These are phyloP conservation scores for Nectriaceae sp. DNA, from an alignment of 2,329 filamentous ascomycete species.

Conservation along the genomic window DNA sequence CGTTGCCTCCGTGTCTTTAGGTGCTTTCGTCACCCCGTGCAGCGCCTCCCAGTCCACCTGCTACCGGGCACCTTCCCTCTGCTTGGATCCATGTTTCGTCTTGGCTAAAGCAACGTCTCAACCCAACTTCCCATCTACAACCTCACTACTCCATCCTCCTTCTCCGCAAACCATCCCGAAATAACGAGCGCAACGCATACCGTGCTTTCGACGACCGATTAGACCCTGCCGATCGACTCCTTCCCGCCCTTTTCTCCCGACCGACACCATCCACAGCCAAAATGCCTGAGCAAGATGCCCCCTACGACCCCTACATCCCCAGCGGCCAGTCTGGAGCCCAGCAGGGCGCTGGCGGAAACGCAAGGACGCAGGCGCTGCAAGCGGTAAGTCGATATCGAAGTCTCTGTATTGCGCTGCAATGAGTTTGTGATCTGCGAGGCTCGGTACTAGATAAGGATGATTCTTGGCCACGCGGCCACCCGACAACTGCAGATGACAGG, in stretches of 20 bases:
- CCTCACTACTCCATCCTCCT: slow-evolving; percentile 21
- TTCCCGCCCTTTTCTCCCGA: slow-evolving; percentile 14
- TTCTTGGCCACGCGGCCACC: slow-evolving; percentile 13
- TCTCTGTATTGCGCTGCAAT: slow-evolving; percentile 1
- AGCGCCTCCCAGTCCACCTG: slow-evolving; percentile 21
- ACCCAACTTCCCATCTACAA: slow-evolving; percentile 27
- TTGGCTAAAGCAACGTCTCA: slow-evolving; percentile 30
- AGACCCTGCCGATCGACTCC: slow-evolving; percentile 2
- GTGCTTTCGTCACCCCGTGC: slow-evolving; percentile 33
- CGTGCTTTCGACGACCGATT: slow-evolving; percentile 10
- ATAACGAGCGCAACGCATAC: slow-evolving; percentile 14
- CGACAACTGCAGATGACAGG: too few species aligned
- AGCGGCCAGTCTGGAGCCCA: slow-evolving; percentile 56
- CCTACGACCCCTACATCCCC: slow-evolving; percentile 90
- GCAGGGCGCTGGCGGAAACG: slow-evolving; percentile 48
- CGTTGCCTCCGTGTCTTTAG: slow-evolving; percentile 19
- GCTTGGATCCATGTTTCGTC: slow-evolving; percentile 30
- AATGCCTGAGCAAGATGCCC: slow-evolving; percentile 60
- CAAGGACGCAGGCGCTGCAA: slow-evolving; percentile 70
- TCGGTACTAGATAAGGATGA: slow-evolving; percentile 4
- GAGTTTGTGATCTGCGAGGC: slow-evolving; percentile 17
- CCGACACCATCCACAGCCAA: slow-evolving; percentile 21
- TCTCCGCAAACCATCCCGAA: slow-evolving; percentile 22
- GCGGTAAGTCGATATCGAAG: slow-evolving; percentile 62
- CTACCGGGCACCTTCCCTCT: slow-evolving; percentile 2